Evolutionary conservation across 768 basidiomycete species (phyloP).

Genomic region (Trametes cinnabarina): DNA sequence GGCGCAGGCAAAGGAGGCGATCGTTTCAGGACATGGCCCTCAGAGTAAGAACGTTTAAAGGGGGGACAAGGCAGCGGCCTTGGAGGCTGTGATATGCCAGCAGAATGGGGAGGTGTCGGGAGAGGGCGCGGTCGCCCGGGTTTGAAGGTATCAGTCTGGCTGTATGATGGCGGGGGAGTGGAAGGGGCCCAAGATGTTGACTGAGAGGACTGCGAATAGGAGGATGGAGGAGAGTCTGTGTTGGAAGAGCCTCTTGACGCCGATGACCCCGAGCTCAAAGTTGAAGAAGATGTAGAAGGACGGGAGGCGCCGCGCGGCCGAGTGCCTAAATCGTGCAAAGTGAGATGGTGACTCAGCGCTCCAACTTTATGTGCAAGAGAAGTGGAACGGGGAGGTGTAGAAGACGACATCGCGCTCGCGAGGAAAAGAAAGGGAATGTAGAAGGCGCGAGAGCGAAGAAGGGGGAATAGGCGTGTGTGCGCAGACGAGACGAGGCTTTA

Average conservation of each 20-base stretch:
- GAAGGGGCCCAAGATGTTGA: neutral
- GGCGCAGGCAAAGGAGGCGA: conserved; percentile 1
- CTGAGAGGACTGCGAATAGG: neutral
- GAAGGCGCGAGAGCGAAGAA: neutral
- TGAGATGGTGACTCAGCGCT: conserved; percentile 2
- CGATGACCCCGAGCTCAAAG: neutral
- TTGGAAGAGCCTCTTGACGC: neutral
- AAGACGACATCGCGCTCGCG: neutral
- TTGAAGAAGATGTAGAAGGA: conserved; percentile 11
- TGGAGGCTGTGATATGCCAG: neutral
- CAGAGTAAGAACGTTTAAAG: neutral
- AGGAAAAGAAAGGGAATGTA: neutral
- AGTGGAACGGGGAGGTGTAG: neutral
- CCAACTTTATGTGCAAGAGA: neutral
- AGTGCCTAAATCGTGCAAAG: neutral
- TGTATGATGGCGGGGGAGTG: neutral
- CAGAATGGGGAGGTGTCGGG: neutral
- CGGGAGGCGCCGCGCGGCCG: neutral
- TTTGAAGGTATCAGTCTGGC: neutral
- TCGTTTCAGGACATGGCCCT: neutral
- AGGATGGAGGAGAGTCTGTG: neutral
- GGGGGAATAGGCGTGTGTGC: neutral
- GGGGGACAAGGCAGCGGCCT: conserved; percentile 12
- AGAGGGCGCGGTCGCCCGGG: conserved; percentile 1
- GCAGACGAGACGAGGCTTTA: neutral